Percentiles rank a stretch among this genome's conserved stretches.
Conservation (phyloP, 345 rosid genomes). For the Brassica carinata region DNA sequence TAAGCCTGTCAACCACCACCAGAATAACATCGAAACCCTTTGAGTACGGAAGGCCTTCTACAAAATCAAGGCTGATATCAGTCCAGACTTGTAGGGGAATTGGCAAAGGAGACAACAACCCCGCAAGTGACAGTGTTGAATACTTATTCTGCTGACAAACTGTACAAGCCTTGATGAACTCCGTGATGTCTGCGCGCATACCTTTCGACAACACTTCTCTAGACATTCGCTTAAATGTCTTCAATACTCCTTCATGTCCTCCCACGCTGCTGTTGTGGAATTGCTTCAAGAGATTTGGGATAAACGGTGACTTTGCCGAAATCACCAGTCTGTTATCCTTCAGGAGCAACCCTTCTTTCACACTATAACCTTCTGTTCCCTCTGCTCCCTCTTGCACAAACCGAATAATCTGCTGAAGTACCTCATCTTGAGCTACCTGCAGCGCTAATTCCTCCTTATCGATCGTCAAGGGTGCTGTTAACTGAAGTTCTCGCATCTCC, state of each 20-base stretch:
- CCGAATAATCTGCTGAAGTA: too few relatives aligned
- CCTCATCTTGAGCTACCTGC: too few relatives aligned
- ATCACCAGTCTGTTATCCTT: neutral
- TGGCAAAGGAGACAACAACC: neutral
- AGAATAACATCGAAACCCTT: too few relatives aligned
- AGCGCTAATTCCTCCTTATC: too few relatives aligned
- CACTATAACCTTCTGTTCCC: neutral
- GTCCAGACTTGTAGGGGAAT: neutral
- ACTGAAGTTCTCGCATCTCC: too few relatives aligned
- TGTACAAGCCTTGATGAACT: neutral
- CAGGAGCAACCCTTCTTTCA: neutral
- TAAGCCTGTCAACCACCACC: too few relatives aligned
- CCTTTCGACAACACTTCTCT: neutral
- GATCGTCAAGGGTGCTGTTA: too few relatives aligned
- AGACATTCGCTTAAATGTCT: neutral
- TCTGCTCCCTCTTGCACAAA: too few relatives aligned
- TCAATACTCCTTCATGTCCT: neutral
- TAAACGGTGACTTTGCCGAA: neutral
- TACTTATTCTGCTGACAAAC: neutral
- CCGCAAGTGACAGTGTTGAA: neutral
- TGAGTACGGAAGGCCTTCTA: too few relatives aligned
- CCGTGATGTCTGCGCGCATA: neutral
- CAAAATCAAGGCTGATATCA: too few relatives aligned
- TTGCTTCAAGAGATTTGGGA: neutral
- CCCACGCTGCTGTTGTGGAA: neutral